Conservation (phyloP, 768 basidiomycete species). For the Mycena amicta region DNA sequence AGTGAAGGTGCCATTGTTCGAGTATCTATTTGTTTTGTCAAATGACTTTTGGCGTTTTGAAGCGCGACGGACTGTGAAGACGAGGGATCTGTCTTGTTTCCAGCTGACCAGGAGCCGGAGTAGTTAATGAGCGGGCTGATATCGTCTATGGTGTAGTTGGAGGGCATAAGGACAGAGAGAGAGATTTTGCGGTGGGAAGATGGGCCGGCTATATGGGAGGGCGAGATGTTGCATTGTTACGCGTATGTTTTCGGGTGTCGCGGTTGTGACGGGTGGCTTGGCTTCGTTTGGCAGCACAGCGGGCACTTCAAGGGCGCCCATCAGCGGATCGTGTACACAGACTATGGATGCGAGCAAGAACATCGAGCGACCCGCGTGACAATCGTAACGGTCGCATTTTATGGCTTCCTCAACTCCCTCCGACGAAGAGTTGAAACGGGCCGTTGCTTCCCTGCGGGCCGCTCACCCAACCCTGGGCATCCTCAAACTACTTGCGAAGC, state of each 20-base stretch:
- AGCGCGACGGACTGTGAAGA: constrained; percentile 1
- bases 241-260: background rate
- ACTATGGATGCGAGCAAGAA: too few species aligned
- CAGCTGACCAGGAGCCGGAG: constrained; percentile 24
- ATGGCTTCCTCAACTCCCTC: constrained; percentile 45
- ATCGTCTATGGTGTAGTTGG: constrained; percentile 31
- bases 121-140: constrained; percentile 30
- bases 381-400: too few species aligned
- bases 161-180: constrained; percentile 16
- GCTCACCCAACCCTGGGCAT: constrained; percentile 69
- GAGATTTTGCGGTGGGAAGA: background rate
- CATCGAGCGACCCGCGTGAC: too few species aligned
- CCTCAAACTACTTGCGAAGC: constrained; percentile 64
- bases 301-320: background rate
- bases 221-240: background rate
- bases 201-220: background rate
- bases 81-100: constrained; percentile 18
- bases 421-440: constrained; percentile 64
- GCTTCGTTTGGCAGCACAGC: background rate
- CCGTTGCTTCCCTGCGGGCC: constrained; percentile 55
- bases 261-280: background rate
- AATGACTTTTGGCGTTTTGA: background rate
- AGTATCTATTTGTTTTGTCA: constrained; percentile 32
- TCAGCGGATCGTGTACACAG: too few species aligned
- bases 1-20: constrained; percentile 36